phyloP scores from a whole-genome alignment of 352 stramenopile genomes.

The Globisporangium paddicum region DNA sequence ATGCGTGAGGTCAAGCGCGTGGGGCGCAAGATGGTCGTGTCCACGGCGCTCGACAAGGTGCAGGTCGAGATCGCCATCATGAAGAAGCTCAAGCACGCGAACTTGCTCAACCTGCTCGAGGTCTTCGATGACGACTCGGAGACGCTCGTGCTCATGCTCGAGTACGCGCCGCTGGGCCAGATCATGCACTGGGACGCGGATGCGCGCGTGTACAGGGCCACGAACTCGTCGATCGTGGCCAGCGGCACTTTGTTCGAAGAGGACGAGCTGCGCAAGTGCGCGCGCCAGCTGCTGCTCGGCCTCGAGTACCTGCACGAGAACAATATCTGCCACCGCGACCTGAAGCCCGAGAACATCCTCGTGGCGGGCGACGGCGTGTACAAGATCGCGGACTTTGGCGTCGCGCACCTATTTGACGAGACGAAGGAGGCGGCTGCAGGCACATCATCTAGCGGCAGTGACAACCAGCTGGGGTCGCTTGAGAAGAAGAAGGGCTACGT shows the following conservation, averaged over 20 bases:
- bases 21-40: constrained; percentile 78
- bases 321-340: constrained; percentile 82
- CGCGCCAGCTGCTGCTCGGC: constrained; percentile 69
- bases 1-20: constrained; percentile 85
- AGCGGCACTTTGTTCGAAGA: constrained; percentile 35
- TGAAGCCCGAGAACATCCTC: constrained; percentile 86
- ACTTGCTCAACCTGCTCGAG: constrained; percentile 77
- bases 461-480: constrained; percentile 7
- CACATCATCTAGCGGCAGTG: constrained; percentile 2
- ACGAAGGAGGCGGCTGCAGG: constrained; percentile 14
- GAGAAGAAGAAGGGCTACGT: constrained; percentile 69
- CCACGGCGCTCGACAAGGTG: constrained; percentile 82
- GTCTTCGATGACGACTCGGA: constrained; percentile 83
- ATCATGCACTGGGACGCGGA: constrained; percentile 82
- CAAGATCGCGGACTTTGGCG: constrained; percentile 86
- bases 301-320: constrained; percentile 85
- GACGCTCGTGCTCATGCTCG: constrained; percentile 80
- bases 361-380: constrained; percentile 55
- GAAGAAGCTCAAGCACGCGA: constrained; percentile 80
- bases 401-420: constrained; percentile 80
- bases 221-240: constrained; percentile 16
- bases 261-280: constrained; percentile 48
- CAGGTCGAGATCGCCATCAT: constrained; percentile 88
- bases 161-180: constrained; percentile 77
- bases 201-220: constrained; percentile 45